Conservation (phyloP, 208 protist species). For the Acanthamoeba culbertsoni region DNA sequence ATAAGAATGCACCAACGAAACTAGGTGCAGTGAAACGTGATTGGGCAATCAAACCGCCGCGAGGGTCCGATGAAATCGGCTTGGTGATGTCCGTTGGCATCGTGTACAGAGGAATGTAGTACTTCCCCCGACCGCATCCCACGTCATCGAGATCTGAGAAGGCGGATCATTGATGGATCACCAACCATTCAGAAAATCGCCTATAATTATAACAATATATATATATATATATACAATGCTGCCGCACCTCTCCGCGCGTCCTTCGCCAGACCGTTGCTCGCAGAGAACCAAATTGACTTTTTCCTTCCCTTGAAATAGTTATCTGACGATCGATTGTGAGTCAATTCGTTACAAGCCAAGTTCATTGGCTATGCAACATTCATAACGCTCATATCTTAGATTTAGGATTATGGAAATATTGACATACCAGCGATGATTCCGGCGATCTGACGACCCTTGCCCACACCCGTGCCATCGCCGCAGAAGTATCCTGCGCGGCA, state of each 20-base stretch:
- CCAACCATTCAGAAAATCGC: no score
- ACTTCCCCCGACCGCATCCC: background rate
- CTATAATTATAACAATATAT: background rate
- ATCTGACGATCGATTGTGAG: no score
- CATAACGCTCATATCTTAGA: no score
- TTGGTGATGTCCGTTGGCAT: background rate
- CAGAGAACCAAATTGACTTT: constrained; percentile 63
- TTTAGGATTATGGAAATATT: no score
- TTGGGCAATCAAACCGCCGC: no score
- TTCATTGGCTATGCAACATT: no score
- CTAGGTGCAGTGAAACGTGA: background rate
- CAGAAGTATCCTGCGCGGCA: constrained; percentile 70
- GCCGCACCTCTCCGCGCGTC: background rate
- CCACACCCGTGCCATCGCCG: constrained; percentile 71
- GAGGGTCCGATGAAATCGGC: background rate
- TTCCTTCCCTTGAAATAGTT: constrained; percentile 49
- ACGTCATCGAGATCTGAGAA: background rate
- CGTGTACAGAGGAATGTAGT: background rate
- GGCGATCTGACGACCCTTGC: constrained; percentile 71
- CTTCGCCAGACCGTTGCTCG: background rate
- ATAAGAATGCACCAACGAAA: background rate
- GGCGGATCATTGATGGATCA: background rate
- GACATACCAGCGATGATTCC: constrained; percentile 49
- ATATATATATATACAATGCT: background rate
- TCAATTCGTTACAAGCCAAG: no score